A percentile compares a stretch with the other conserved stretches of the same genome.
phyloP scores from a whole-genome alignment of 495 filamentous ascomycete species.

The Aspergillus wentii region DNA sequence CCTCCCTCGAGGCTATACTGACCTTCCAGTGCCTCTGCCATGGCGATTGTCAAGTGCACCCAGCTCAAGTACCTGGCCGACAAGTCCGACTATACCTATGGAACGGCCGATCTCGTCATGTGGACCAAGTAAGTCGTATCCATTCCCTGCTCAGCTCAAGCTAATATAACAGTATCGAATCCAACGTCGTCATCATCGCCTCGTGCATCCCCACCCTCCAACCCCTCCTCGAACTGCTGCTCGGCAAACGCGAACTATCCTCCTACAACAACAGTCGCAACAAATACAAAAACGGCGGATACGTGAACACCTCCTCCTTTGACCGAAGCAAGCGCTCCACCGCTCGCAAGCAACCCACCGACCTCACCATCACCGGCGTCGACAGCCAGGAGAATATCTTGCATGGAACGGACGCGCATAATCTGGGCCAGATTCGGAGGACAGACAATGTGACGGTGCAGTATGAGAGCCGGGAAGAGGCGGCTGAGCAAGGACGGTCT shows the following conservation, averaged over 20 bases:
- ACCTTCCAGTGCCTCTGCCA: conserved; percentile 20
- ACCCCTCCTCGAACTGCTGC: conserved; percentile 31
- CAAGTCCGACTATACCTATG: conserved; percentile 30
- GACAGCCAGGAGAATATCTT: conserved; percentile 30
- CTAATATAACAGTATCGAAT: conserved; percentile 28
- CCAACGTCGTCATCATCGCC: conserved; percentile 36
- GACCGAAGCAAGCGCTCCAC: conserved; percentile 13
- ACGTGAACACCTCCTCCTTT: conserved; percentile 9
- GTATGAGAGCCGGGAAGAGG: no score
- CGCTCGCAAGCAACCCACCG: conserved; percentile 7
- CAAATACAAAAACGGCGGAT: conserved; percentile 13
- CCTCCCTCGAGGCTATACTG: not conserved
- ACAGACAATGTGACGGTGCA: conserved; percentile 27
- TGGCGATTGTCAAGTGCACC: conserved; percentile 33
- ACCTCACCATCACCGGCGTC: conserved; percentile 19
- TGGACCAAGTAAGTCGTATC: conserved; percentile 28
- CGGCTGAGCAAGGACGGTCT: no score
- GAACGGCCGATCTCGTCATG: conserved; percentile 26
- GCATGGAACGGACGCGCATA: conserved; percentile 1
- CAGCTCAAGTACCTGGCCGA: conserved; percentile 30
- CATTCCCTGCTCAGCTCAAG: not conserved
- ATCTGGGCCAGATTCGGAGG: conserved; percentile 17
- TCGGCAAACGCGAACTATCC: conserved; percentile 23
- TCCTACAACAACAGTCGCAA: conserved; percentile 23
- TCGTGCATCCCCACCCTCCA: conserved; percentile 40